phyloP scores from a whole-genome alignment of 306 rosid species.

The Cicer yamashitae region DNA sequence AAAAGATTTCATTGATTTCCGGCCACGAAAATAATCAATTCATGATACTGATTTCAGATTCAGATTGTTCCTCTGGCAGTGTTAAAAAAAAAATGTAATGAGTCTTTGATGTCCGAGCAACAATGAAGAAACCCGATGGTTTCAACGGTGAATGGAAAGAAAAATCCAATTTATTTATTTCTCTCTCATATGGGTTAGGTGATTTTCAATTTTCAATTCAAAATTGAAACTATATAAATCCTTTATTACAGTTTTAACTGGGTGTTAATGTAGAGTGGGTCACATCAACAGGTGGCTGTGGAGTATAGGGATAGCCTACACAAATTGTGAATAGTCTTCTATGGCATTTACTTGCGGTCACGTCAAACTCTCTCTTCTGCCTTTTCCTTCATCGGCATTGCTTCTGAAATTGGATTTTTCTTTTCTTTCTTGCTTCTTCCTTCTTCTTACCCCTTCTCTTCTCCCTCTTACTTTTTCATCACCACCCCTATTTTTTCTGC shows the following conservation, averaged over 20 bases:
- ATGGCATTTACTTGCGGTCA: slow-evolving; percentile 53
- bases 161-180: too few species aligned
- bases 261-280: slow-evolving; percentile 60
- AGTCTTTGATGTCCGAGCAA: slow-evolving; percentile 44
- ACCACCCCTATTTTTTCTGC: slow-evolving; percentile 25
- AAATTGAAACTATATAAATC: slow-evolving; percentile 17
- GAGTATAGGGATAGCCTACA: slow-evolving; percentile 52
- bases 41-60: slow-evolving; percentile 36
- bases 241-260: slow-evolving; percentile 57
- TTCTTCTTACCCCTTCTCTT: not conserved
- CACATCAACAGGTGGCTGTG: slow-evolving; percentile 66
- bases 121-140: slow-evolving; percentile 40
- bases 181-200: slow-evolving; percentile 35
- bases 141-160: not conserved
- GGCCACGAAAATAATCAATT: slow-evolving; percentile 39
- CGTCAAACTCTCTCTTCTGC: slow-evolving; percentile 48
- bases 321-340: slow-evolving; percentile 22
- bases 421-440: slow-evolving; percentile 2
- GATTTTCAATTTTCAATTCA: slow-evolving; percentile 38
- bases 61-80: slow-evolving; percentile 50
- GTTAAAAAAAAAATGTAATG: not conserved
- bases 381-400: slow-evolving; percentile 37
- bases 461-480: slow-evolving; percentile 23
- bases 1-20: slow-evolving; percentile 28
- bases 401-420: slow-evolving; percentile 29